A percentile compares a stretch with the other conserved stretches of the same genome.
Conservation (phyloP, 1,284 basidiomycete genomes). For the Ceratobasidium sp. region DNA sequence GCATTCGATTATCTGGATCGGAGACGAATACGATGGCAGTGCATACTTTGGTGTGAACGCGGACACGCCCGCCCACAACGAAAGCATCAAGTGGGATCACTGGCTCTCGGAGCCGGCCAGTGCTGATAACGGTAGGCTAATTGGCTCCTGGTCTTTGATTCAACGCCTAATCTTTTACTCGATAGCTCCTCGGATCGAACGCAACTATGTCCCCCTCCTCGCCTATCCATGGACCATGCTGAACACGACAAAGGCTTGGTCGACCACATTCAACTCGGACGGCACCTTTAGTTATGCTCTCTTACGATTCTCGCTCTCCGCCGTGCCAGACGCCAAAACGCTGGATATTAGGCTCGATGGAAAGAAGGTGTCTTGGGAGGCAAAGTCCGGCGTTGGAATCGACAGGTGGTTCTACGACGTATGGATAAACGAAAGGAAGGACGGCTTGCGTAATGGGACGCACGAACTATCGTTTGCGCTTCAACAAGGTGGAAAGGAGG, state of each 20-base stretch:
- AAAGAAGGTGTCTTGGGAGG: constrained; percentile 63
- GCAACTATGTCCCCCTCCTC: constrained; percentile 77
- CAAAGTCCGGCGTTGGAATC: constrained; percentile 61
- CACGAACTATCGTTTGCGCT: constrained; percentile 68
- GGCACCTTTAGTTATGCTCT: constrained; percentile 69
- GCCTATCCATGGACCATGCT: constrained; percentile 77
- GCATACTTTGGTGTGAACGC: constrained; percentile 80
- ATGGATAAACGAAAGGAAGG: constrained; percentile 45
- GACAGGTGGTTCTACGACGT: constrained; percentile 80
- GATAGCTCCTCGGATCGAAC: constrained; percentile 60
- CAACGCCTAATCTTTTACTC: not conserved
- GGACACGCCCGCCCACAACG: constrained; percentile 51
- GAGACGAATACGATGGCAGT: constrained; percentile 88
- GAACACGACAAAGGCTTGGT: constrained; percentile 66
- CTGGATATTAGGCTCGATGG: constrained; percentile 70
- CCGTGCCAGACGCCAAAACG: constrained; percentile 65
- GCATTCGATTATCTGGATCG: constrained; percentile 78
- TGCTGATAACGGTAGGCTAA: constrained; percentile 41
- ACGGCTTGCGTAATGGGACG: constrained; percentile 56
- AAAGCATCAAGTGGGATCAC: constrained; percentile 69
- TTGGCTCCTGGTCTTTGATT: constrained; percentile 21
- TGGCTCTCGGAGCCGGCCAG: constrained; percentile 63
- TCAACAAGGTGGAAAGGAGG: constrained; percentile 58
- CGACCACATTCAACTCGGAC: constrained; percentile 66
- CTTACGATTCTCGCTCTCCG: constrained; percentile 77